A percentile compares a stretch with the other conserved stretches of the same genome.
Evolutionary conservation across 2,329 filamentous ascomycete genomes (phyloP).

Genomic region (Neurospora crassa): DNA sequence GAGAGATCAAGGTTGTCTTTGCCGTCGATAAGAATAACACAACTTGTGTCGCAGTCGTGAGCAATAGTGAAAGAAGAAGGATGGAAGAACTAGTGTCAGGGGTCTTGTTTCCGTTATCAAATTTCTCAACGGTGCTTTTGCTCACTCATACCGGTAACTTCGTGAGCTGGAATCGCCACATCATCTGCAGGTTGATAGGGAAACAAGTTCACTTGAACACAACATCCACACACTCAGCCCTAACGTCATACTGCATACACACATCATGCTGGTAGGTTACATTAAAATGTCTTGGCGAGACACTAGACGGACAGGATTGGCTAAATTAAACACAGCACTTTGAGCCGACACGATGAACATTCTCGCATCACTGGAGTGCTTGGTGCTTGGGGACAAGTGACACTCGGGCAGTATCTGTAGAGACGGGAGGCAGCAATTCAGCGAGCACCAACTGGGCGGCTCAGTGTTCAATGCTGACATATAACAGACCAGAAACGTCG

Average conservation of each 20-base stretch:
- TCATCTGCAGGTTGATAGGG: background rate
- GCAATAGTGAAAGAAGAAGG: background rate
- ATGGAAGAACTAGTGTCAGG: background rate
- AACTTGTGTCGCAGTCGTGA: background rate
- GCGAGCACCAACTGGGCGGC: background rate
- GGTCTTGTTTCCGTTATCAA: background rate
- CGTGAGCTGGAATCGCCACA: background rate
- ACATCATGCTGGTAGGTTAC: background rate
- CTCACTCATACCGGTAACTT: background rate
- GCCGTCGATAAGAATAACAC: background rate
- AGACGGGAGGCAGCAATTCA: background rate
- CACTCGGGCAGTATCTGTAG: background rate
- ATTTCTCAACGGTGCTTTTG: background rate
- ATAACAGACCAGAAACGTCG: background rate
- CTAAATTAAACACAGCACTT: background rate
- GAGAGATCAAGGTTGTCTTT: background rate
- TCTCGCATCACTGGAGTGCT: background rate
- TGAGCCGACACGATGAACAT: background rate
- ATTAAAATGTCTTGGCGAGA: background rate
- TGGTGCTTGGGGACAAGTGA: background rate
- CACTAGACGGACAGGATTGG: background rate
- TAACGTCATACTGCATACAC: background rate
- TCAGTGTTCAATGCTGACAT: background rate
- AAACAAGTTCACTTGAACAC: background rate
- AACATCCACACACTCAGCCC: background rate